phyloP scores from a whole-genome alignment of 2,329 filamentous ascomycete species.

The Lachnellula suecica region DNA sequence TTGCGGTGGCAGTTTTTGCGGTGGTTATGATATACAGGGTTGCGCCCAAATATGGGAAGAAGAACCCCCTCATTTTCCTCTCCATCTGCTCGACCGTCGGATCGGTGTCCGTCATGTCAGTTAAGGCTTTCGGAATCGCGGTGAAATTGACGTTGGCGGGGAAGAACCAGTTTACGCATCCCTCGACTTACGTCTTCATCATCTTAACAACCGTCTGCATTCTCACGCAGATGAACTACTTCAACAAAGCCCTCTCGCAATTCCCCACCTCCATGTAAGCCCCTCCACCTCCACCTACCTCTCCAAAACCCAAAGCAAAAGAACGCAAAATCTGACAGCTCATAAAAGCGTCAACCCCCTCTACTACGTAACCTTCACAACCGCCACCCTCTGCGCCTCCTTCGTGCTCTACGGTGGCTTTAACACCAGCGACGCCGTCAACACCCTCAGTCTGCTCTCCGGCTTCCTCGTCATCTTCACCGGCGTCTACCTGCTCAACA shows the following conservation, averaged over 20 bases:
- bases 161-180: slow-evolving; percentile 92
- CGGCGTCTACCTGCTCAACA: slow-evolving; percentile 91
- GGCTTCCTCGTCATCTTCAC: slow-evolving; percentile 95
- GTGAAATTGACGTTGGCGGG: slow-evolving; percentile 91
- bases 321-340: slow-evolving; percentile 6
- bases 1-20: slow-evolving; percentile 78
- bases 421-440: slow-evolving; percentile 89
- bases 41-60: slow-evolving; percentile 85
- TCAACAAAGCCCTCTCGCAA: slow-evolving; percentile 96
- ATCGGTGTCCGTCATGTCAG: slow-evolving; percentile 97
- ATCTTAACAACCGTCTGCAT: slow-evolving; percentile 94
- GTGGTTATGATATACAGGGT: slow-evolving; percentile 95
- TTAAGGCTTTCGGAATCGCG: slow-evolving; percentile 97
- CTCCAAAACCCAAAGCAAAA: neutral
- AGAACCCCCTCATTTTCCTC: slow-evolving; percentile 93
- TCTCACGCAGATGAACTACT: slow-evolving; percentile 99
- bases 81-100: slow-evolving; percentile 98
- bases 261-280: slow-evolving; percentile 96
- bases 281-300: neutral
- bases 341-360: slow-evolving; percentile 64
- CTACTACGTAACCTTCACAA: slow-evolving; percentile 98
- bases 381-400: slow-evolving; percentile 87
- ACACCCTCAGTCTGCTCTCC: slow-evolving; percentile 87
- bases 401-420: slow-evolving; percentile 96
- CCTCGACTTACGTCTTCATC: slow-evolving; percentile 96